Evolutionary conservation across 495 filamentous ascomycete genomes (phyloP).

Genomic region (Tuber magnatum): DNA sequence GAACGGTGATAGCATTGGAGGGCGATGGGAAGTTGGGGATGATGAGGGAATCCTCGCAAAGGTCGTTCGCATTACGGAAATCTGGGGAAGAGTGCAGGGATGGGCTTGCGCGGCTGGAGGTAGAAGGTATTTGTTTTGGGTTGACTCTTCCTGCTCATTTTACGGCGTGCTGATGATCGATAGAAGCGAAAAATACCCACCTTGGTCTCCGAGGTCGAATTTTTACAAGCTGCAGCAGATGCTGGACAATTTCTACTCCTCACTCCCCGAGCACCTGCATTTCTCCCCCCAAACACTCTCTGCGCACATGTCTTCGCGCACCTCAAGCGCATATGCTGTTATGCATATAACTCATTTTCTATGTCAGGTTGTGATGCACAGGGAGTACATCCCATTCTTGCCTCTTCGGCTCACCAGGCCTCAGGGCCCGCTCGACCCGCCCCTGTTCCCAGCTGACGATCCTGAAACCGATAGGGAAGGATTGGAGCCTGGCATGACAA

Average conservation of each 20-base stretch:
- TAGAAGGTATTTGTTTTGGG: slow-evolving; percentile 23
- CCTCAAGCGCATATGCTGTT: slow-evolving; percentile 64
- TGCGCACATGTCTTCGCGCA: slow-evolving; percentile 69
- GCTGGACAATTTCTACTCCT: slow-evolving; percentile 59
- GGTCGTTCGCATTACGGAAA: slow-evolving; percentile 67
- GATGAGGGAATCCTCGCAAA: slow-evolving; percentile 67
- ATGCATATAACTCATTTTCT: slow-evolving; percentile 72
- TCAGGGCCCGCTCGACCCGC: slow-evolving; percentile 65
- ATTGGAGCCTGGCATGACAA: slow-evolving; percentile 42
- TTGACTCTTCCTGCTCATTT: neutral
- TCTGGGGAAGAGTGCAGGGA: slow-evolving; percentile 55
- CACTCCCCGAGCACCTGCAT: slow-evolving; percentile 61
- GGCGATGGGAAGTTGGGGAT: slow-evolving; percentile 52
- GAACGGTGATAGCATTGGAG: slow-evolving; percentile 43
- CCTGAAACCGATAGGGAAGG: slow-evolving; percentile 27
- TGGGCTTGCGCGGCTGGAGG: slow-evolving; percentile 39
- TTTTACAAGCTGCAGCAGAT: slow-evolving; percentile 56
- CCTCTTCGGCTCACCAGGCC: slow-evolving; percentile 63
- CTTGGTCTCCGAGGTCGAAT: slow-evolving; percentile 57
- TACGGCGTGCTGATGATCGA: slow-evolving; percentile 7
- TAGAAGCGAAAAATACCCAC: slow-evolving; percentile 51
- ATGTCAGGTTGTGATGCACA: slow-evolving; percentile 70
- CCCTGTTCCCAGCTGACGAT: slow-evolving; percentile 54
- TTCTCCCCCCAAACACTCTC: slow-evolving; percentile 71
- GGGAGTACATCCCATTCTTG: slow-evolving; percentile 76